Base-by-base conservation (phyloP, 345 rosid species). In the Eucalyptus pumila region DNA sequence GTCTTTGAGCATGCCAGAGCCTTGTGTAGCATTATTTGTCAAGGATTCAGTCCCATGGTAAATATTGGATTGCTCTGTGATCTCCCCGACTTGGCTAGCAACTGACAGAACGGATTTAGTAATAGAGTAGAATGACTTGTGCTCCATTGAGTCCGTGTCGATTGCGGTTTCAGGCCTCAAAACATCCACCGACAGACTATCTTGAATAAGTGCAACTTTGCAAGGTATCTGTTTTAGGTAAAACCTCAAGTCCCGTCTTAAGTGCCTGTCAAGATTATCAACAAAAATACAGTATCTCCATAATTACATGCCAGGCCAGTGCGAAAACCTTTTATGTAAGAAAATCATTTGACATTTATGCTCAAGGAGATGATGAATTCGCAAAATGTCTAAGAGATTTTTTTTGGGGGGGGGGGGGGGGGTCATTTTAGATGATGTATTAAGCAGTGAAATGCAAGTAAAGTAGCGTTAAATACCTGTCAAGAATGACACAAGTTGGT, bases 401-500 rank as follows among this genome's bases (percentile, higher is more conserved):
- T 15, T 67, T 15, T 16, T 32, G n/a, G n/a, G n/a, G n/a, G n/a
- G n/a, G n/a, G n/a, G n/a, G n/a, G 3, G 9, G 16, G 80, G 51
- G 19, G 42, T 69, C 80, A 69, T 69, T 69, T 34, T 5, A 32
- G 80, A 69, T 8, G 80, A 69, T 8, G 80, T 9, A 37, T 69
- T 69, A 16, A 69, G 80, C 5, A 69, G 80, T 54, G n/a, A 58
- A 30, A 76, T 69, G 88, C 58, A 85, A 62, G 47, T 44, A 27
- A 48, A 67, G 47, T 42, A 44, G 69, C n/a, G 76, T 87, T 10
- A 87, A 83, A 15, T 92, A 94, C 96, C 95, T 89, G 86, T 94
- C 95, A 37, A 95, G 93, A 89, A 95, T 49, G 86, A 94, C 93
- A 93, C 97, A 95, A 80, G 93, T 90, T 49, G 95, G 91, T 7